A percentile compares a stretch with the other conserved stretches of the same genome.
Evolutionary conservation across 768 basidiomycete species (phyloP).

Genomic region (Suillus subalutaceus): DNA sequence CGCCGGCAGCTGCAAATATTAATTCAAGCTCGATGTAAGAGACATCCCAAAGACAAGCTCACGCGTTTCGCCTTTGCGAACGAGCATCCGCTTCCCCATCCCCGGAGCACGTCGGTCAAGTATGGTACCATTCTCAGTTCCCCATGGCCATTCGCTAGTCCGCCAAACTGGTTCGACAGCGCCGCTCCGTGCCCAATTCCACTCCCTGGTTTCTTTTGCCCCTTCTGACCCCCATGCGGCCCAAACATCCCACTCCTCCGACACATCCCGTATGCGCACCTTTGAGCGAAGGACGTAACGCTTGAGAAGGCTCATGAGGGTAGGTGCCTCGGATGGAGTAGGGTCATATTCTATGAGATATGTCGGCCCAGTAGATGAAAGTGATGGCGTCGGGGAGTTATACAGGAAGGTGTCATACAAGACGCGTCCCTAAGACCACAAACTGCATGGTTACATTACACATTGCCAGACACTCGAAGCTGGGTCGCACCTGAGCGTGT

Average conservation of each 20-base stretch:
- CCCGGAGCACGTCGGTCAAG: slow-evolving; percentile 71
- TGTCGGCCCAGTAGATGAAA: slow-evolving; percentile 42
- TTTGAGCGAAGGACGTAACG: slow-evolving; percentile 87
- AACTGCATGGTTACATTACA: slow-evolving; percentile 12
- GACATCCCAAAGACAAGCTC: slow-evolving; percentile 37
- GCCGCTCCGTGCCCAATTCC: slow-evolving; percentile 69
- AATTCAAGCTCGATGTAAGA: slow-evolving; percentile 6
- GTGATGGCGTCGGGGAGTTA: slow-evolving; percentile 44
- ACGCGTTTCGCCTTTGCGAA: slow-evolving; percentile 75
- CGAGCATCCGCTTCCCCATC: slow-evolving; percentile 77
- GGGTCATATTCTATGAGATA: slow-evolving; percentile 78
- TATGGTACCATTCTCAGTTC: slow-evolving; percentile 51
- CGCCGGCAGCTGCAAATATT: slow-evolving; percentile 49
- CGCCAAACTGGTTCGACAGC: slow-evolving; percentile 79
- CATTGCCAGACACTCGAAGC: slow-evolving; percentile 12
- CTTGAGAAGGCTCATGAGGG: slow-evolving; percentile 74
- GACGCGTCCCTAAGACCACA: slow-evolving; percentile 70
- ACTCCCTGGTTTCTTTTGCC: slow-evolving; percentile 43
- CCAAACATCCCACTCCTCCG: slow-evolving; percentile 81
- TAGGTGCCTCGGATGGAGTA: slow-evolving; percentile 56
- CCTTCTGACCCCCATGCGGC: slow-evolving; percentile 70
- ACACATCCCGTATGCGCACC: slow-evolving; percentile 79
- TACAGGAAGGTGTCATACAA: slow-evolving; percentile 90
- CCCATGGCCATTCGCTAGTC: slow-evolving; percentile 59
- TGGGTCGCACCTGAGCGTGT: slow-evolving; percentile 69